A percentile compares a stretch with the other conserved stretches of the same genome.
phyloP scores from a whole-genome alignment of 2,329 filamentous ascomycete species.

The Aspergillus vadensis region DNA sequence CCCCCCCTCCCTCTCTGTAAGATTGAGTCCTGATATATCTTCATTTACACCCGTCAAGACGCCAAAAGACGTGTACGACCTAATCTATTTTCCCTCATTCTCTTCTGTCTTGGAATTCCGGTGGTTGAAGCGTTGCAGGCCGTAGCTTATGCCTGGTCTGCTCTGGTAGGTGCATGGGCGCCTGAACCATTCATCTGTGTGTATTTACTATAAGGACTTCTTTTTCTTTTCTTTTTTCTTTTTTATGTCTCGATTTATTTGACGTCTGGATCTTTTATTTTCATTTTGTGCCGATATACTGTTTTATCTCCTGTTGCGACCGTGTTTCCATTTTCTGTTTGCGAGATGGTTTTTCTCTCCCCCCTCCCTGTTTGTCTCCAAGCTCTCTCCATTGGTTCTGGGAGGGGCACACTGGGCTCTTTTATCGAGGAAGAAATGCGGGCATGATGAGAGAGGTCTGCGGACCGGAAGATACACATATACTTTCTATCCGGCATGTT shows the following conservation, averaged over 20 bases:
- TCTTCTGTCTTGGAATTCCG: constrained; percentile 12
- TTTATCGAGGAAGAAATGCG: constrained; percentile 11
- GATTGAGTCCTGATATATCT: constrained; percentile 13
- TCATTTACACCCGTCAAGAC: neutral
- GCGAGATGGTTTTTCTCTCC: neutral
- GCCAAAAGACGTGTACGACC: constrained; percentile 1
- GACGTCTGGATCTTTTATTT: neutral
- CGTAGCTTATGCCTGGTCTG: constrained; percentile 8
- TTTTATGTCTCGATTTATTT: neutral
- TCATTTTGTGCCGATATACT: constrained; percentile 23
- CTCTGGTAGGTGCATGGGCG: constrained; percentile 15
- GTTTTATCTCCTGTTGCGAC: constrained; percentile 14
- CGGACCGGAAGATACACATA: neutral
- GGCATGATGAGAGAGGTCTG: constrained; percentile 1
- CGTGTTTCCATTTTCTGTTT: neutral
- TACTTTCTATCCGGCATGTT: neutral
- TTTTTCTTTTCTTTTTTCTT: constrained; percentile 1
- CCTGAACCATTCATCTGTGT: constrained; percentile 26
- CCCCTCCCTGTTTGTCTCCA: constrained; percentile 1
- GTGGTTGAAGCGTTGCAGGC: constrained; percentile 6
- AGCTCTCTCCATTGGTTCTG: neutral
- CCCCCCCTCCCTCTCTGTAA: constrained; percentile 39
- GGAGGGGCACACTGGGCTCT: constrained; percentile 19
- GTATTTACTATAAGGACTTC: constrained; percentile 30
- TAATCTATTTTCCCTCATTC: constrained; percentile 20